Evolutionary conservation across 1,284 basidiomycete species (phyloP), one percentile per base, ranked within the genome.

Genomic region (Gomphus bonarii): DNA sequence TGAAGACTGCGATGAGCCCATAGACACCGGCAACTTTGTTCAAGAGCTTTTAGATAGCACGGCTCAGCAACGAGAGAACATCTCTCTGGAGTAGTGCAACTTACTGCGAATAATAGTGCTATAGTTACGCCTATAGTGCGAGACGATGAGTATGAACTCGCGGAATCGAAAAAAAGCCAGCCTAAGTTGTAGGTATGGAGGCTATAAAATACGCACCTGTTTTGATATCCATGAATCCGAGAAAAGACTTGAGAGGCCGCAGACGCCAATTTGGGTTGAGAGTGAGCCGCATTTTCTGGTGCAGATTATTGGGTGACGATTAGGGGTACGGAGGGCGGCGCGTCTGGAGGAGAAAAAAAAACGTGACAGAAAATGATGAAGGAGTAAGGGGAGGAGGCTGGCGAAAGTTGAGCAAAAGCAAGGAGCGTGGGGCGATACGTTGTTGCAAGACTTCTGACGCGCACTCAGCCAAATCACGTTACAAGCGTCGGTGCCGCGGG

Each of bases 21-120:
- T 97, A 99, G 16, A 98, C 81, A 58, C 95, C 95, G 14, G 95
- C 95, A 55, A 95, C 95, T 74, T 99, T 99, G 80, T 99, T 98
- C 64, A 99, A 80, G 54, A 97, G 76, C 91, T 93, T 63, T 22
- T 53, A 20, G 22, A 35, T 12, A 57, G 7, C 61, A 59, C 3
- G 22, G 22, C 47, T 63, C 20, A 59, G 30, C 50, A 30, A 25
- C 53, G 31, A 47, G n/a, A 25, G 8, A 31, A 54, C 9, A 18
- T 16, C 10, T 54, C 51, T 47, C 55, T 53, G 60, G 18, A 9
- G 22, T 28, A 14, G 57, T 28, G 16, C 16, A 25, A 75, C 85
- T 60, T 61, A 95, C 88, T 25, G 88, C 90, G 64, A 97, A 95
- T 55, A 95, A 77, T 16, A 95, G 76, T 59, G 88, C 84, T 60